These are phyloP conservation scores for Syzygium oleosum DNA, from an alignment of 345 rosid species.

Conservation along the genomic window DNA sequence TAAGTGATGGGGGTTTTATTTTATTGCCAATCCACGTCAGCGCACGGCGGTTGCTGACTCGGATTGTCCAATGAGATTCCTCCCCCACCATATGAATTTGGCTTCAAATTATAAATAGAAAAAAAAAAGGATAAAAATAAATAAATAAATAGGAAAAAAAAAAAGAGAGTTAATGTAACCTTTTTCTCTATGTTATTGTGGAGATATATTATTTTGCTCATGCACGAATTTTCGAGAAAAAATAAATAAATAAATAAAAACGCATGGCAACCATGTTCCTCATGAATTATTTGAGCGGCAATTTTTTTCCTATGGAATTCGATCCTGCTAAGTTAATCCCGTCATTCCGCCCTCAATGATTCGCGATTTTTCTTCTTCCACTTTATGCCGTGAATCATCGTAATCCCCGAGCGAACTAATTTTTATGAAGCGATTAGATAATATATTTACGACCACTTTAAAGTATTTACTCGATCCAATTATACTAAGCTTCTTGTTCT, in stretches of 20 bases:
- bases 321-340: rapidly evolving
- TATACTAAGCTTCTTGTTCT: neutral
- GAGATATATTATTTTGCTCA: neutral
- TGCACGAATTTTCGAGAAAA: neutral
- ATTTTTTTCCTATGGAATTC: neutral
- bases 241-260: neutral
- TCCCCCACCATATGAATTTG: neutral
- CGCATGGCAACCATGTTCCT: rapidly evolving
- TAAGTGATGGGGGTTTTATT: neutral
- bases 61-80: neutral
- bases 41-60: neutral
- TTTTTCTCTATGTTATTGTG: neutral
- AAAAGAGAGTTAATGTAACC: neutral
- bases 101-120: neutral
- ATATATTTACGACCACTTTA: neutral
- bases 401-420: neutral
- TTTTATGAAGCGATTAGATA: neutral
- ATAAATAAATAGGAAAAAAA: neutral
- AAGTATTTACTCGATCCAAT: neutral
- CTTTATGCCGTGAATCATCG: no score
- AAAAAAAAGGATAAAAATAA: neutral
- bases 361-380: neutral
- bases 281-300: rapidly evolving
- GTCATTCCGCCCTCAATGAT: neutral
- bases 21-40: neutral